These are phyloP conservation scores for Grammothele lineata DNA, from an alignment of 768 basidiomycete genomes.

Conservation along the genomic window DNA sequence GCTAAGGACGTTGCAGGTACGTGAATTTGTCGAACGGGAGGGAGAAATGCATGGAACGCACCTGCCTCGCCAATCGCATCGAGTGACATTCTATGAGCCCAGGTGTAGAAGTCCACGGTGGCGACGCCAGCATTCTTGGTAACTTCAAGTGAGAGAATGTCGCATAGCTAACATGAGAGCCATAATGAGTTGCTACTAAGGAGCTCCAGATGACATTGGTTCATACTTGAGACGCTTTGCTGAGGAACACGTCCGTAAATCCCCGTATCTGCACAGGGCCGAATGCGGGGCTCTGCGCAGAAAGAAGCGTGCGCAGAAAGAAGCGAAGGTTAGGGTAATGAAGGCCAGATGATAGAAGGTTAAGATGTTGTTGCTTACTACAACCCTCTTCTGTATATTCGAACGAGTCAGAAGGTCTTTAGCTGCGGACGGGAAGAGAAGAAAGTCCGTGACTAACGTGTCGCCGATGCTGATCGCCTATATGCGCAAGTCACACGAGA, in stretches of 20 bases:
- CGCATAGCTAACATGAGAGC: conserved; percentile 14
- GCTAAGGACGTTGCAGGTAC: conserved; percentile 14
- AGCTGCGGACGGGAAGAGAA: neutral
- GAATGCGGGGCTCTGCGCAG: conserved; percentile 60
- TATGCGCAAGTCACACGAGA: too few relatives aligned
- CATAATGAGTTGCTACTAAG: too few relatives aligned
- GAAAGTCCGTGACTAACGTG: conserved; percentile 28
- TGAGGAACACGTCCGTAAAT: conserved; percentile 51
- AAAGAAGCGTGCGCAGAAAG: neutral
- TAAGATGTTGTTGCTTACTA: neutral
- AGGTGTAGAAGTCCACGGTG: conserved; percentile 28
- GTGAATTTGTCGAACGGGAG: neutral
- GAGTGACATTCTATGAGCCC: conserved; percentile 32
- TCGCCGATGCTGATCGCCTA: conserved; percentile 33
- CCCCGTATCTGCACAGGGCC: conserved; percentile 55
- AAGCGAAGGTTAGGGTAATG: too few relatives aligned
- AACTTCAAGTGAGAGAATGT: conserved; percentile 25
- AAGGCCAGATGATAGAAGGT: too few relatives aligned
- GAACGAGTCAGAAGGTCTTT: neutral
- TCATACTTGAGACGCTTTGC: conserved; percentile 47
- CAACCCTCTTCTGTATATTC: conserved; percentile 1
- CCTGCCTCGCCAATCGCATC: conserved; percentile 41
- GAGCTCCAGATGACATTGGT: neutral
- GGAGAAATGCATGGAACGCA: conserved; percentile 1
- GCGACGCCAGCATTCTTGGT: conserved; percentile 18